Evolutionary conservation across 805 yeast species (phyloP).

Genomic region (Barnettozyma botsteinii): DNA sequence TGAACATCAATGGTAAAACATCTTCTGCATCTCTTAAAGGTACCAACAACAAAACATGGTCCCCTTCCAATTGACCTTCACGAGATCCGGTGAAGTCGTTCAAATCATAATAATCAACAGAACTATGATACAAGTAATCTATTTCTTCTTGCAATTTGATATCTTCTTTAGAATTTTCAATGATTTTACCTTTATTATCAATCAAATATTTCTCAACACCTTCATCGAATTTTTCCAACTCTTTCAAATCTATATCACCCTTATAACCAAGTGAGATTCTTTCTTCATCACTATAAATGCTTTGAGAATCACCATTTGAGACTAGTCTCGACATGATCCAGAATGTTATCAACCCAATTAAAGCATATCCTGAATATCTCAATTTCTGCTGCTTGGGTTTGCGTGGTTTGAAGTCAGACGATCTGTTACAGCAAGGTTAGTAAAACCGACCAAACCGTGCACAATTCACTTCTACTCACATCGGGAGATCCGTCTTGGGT

Average conservation of each 20-base stretch:
- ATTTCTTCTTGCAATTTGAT: constrained; percentile 23
- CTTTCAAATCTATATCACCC: constrained; percentile 26
- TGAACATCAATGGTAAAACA: constrained; percentile 77
- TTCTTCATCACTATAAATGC: constrained; percentile 5
- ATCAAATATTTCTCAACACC: constrained; percentile 34
- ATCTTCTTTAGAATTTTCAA: constrained; percentile 24
- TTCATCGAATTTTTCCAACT: constrained; percentile 31
- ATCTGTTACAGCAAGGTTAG: constrained; percentile 16
- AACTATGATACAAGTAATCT: constrained; percentile 37
- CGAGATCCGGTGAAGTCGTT: constrained; percentile 48
- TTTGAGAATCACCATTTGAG: not conserved
- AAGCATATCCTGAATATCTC: not conserved
- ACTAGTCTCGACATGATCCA: not conserved
- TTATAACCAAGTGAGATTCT: constrained; percentile 21
- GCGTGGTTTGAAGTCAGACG: constrained; percentile 28
- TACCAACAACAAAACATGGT: constrained; percentile 61
- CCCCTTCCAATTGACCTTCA: constrained; percentile 46
- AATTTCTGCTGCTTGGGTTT: constrained; percentile 1
- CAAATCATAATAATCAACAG: constrained; percentile 59
- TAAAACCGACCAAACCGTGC: not conserved
- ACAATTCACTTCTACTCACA: constrained; percentile 26
- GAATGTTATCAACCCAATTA: not conserved
- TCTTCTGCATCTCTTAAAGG: constrained; percentile 77
- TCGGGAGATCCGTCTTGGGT: constrained; percentile 44
- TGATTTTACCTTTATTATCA: constrained; percentile 30